These are phyloP conservation scores for Blastocystis sp. DNA, from an alignment of 352 stramenopile genomes.

Conservation along the genomic window DNA sequence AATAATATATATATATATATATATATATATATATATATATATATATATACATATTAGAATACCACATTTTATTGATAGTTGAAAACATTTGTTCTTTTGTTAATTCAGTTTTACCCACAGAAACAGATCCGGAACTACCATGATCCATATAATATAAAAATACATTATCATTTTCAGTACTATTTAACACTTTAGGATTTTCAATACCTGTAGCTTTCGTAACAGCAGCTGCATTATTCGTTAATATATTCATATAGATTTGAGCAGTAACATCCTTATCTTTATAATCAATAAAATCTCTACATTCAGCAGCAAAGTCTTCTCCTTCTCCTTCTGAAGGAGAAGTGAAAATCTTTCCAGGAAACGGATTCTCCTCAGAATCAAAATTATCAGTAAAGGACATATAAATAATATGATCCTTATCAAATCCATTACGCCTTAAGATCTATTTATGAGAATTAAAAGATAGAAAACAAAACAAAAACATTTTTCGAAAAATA, in stretches of 20 bases:
- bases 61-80: slow-evolving; percentile 37
- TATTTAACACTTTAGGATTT: slow-evolving; percentile 56
- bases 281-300: slow-evolving; percentile 46
- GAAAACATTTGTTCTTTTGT: slow-evolving; percentile 19
- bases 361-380: slow-evolving; percentile 56
- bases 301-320: slow-evolving; percentile 34
- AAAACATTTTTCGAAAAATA: too few species aligned
- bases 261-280: slow-evolving; percentile 48
- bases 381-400: slow-evolving; percentile 64
- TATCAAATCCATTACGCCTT: slow-evolving; percentile 52
- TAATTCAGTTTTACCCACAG: slow-evolving; percentile 29
- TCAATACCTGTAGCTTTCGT: slow-evolving; percentile 39
- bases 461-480: too few species aligned
- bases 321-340: slow-evolving; percentile 44
- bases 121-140: slow-evolving; percentile 55
- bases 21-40: too few species aligned
- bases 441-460: too few species aligned
- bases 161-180: slow-evolving; percentile 55
- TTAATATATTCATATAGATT: slow-evolving; percentile 59
- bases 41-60: too few species aligned
- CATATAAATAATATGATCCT: slow-evolving; percentile 67
- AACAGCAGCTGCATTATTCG: slow-evolving; percentile 49
- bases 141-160: slow-evolving; percentile 73
- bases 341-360: slow-evolving; percentile 61
- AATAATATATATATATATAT: too few species aligned